Conservation (phyloP, 2,329 filamentous ascomycete genomes). For the Penicillium sp. region DNA sequence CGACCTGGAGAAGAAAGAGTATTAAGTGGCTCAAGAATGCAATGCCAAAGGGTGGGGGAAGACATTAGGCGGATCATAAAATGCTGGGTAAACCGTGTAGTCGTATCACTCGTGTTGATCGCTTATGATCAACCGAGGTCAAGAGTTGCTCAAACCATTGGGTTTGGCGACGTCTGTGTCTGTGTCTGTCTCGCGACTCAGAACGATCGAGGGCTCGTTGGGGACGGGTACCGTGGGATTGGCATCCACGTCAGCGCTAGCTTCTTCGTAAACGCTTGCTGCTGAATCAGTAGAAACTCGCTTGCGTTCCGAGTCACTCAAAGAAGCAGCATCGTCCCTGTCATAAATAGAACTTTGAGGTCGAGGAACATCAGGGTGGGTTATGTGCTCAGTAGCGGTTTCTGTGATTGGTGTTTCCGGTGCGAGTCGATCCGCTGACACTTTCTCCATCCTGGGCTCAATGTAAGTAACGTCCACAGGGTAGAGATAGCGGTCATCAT, state of each 20-base stretch:
- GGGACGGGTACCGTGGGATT: neutral
- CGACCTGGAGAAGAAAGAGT: neutral
- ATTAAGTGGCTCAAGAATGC: constrained; percentile 7
- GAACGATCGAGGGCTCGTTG: neutral
- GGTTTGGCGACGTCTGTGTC: neutral
- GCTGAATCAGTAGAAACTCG: constrained; percentile 16
- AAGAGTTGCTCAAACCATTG: constrained; percentile 1
- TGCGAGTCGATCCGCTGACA: neutral
- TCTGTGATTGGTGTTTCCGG: neutral
- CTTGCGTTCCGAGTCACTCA: constrained; percentile 6
- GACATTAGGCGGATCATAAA: constrained; percentile 13
- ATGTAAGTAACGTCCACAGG: constrained; percentile 6
- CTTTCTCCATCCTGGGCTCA: constrained; percentile 5
- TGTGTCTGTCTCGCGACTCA: neutral
- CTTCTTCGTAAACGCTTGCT: constrained; percentile 19
- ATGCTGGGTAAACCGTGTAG: constrained; percentile 10
- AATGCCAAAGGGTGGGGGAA: constrained; percentile 8
- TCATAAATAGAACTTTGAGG: constrained; percentile 9
- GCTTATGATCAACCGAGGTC: constrained; percentile 2
- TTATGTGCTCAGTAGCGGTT: neutral
- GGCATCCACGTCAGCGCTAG: constrained; percentile 8
- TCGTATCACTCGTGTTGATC: constrained; percentile 10
- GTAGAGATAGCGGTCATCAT: constrained; percentile 2
- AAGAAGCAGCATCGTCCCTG: constrained; percentile 4
- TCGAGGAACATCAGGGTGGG: neutral